Evolutionary conservation across 1,139 yeast genomes (phyloP).

Genomic region (Hemisphaericaspora xylofermentans): DNA sequence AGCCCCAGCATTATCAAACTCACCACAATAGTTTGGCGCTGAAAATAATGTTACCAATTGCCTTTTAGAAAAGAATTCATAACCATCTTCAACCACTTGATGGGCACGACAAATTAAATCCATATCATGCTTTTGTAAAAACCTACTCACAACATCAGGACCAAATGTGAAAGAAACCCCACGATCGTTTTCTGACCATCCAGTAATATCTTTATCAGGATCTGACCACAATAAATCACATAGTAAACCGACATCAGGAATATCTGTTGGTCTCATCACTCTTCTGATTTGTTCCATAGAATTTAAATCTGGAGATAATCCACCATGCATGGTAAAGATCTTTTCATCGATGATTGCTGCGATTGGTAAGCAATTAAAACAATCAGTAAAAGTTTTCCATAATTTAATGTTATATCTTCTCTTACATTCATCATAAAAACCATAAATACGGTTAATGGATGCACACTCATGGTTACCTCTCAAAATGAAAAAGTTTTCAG

Average conservation of each 20-base stretch:
- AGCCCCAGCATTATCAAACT: conserved; percentile 97
- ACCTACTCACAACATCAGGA: conserved; percentile 93
- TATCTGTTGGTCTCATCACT: conserved; percentile 98
- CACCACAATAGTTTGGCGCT: conserved; percentile 98
- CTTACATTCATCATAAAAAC: conserved; percentile 96
- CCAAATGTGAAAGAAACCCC: conserved; percentile 98
- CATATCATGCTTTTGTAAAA: conserved; percentile 93
- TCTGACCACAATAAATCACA: conserved; percentile 98
- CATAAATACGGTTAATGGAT: conserved; percentile 93
- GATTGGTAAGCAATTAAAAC: conserved; percentile 96
- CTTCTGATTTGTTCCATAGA: conserved; percentile 98
- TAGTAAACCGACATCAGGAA: conserved; percentile 92
- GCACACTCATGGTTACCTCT: conserved; percentile 99
- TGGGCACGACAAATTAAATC: conserved; percentile 97
- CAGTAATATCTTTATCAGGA: conserved; percentile 96
- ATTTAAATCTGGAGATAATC: conserved; percentile 93
- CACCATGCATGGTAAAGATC: conserved; percentile 98
- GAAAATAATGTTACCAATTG: conserved; percentile 92
- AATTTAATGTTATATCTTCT: conserved; percentile 95
- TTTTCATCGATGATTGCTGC: conserved; percentile 98
- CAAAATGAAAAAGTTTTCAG: conserved; percentile 91
- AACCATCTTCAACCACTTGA: conserved; percentile 98
- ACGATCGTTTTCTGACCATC: conserved; percentile 98
- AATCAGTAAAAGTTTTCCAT: conserved; percentile 97
- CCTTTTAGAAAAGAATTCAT: conserved; percentile 93